Base-by-base conservation (phyloP, 257 asterid genomes). In the Petunia axillaris region DNA sequence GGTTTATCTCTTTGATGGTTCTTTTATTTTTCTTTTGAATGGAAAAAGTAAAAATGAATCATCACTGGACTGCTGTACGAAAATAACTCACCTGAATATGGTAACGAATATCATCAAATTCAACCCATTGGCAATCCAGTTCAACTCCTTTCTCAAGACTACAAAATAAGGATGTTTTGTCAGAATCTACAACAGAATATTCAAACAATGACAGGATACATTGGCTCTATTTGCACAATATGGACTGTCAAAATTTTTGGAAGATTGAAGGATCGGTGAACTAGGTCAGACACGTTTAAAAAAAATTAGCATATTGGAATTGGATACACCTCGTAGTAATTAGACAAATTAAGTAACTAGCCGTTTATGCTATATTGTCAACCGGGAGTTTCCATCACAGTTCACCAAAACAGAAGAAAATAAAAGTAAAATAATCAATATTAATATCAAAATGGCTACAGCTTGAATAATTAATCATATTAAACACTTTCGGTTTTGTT, bases 61-160 rank as follows among this genome's bases (percentile, higher is more conserved):
- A 50, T 50, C 25, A 71, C 6, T 25, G 60, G 59, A 48, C 25
- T 48, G 77, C 3, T 5, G 60, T 25, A 70, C 50, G 41, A 71
- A 46, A 48, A 48, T 48, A 84, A 14, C 64, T 88, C 85, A 95
- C 99, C 99, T 91, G 99, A 86, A 90, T 86, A 83, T 93, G 99
- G 87, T 90, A 95, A 67, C 98, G 97, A 73, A 95, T 89, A 88
- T 95, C 99, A 79, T 86, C 97, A 83, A 95, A 95, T 84, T 95
- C 97, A 84, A 90, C 89, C 97, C 97, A 95, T 83, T 92, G 94
- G 88, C 94, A 87, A 81, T 93, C 99, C 79, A 95, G 84, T 82
- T 95, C 99, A 86, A 89, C 90, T 83, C 97, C 99, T 87, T 93
- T 95, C 75, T 95, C 99, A 80, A 92, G 91, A 88, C 99, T 93